Conservation (phyloP, 148 eudicot genomes). For the Fagopyrum esculentum region DNA sequence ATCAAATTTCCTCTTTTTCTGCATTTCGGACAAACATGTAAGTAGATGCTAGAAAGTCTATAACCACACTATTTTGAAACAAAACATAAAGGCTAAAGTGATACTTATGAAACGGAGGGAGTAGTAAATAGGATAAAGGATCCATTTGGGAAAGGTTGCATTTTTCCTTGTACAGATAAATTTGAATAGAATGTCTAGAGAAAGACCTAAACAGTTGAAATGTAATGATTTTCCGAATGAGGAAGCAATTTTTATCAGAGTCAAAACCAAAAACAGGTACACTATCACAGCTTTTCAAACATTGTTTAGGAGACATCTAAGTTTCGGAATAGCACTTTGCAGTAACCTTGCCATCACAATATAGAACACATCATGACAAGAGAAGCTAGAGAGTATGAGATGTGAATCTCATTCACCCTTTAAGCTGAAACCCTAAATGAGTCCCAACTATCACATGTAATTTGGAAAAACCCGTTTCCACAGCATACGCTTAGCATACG, state of each 20-base stretch:
- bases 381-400: background rate
- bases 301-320: background rate
- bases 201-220: background rate
- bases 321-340: background rate
- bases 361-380: background rate
- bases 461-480: background rate
- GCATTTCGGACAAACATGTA: background rate
- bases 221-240: background rate
- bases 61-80: too few relatives aligned
- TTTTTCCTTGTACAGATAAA: background rate
- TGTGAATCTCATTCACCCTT: background rate
- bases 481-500: background rate
- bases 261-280: background rate
- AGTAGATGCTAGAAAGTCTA: too few relatives aligned
- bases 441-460: background rate
- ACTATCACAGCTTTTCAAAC: background rate
- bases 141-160: background rate
- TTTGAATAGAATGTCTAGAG: conserved; percentile 3
- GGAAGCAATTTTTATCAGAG: background rate
- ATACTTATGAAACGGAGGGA: too few relatives aligned
- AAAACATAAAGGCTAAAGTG: too few relatives aligned
- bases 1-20: conserved; percentile 51
- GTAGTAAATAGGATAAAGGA: background rate
- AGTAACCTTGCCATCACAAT: background rate
- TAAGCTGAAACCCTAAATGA: background rate